Evolutionary conservation across 1,139 yeast species (phyloP).

Genomic region (Geotrichum aggregatum): DNA sequence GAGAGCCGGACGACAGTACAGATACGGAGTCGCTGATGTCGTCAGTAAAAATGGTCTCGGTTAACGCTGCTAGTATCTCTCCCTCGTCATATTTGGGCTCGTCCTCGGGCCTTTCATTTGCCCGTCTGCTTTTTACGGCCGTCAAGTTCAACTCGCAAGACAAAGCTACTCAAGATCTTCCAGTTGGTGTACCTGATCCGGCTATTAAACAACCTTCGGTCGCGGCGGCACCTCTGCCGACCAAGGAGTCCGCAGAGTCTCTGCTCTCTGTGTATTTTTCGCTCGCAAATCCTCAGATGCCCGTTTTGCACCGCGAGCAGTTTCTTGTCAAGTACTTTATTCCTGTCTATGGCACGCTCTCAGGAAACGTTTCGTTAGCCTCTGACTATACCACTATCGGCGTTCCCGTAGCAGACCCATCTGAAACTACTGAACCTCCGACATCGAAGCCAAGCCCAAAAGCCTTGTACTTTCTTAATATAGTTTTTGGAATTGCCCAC

Average conservation of each 20-base stretch:
- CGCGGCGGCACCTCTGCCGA: constrained; percentile 57
- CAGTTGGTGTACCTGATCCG: constrained; percentile 8
- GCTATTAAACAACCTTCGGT: constrained; percentile 20
- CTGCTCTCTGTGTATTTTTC: constrained; percentile 67
- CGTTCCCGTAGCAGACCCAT: constrained; percentile 22
- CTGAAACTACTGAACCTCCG: constrained; percentile 11
- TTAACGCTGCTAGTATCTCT: constrained; percentile 29
- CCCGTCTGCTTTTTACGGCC: constrained; percentile 71
- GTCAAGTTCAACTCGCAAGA: constrained; percentile 51
- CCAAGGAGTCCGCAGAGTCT: constrained; percentile 64
- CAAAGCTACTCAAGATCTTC: not conserved
- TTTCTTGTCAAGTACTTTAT: constrained; percentile 62
- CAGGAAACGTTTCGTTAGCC: constrained; percentile 54
- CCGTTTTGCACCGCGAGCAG: constrained; percentile 74
- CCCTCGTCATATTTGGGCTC: constrained; percentile 49
- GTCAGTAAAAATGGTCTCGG: constrained; percentile 33
- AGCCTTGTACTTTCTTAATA: constrained; percentile 58
- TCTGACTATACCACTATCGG: constrained; percentile 56
- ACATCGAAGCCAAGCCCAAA: constrained; percentile 21
- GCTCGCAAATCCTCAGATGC: constrained; percentile 77
- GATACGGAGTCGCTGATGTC: constrained; percentile 29
- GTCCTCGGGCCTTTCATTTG: constrained; percentile 65
- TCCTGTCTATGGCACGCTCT: constrained; percentile 72
- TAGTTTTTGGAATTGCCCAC: constrained; percentile 76
- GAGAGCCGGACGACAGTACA: not conserved